A percentile compares a stretch with the other conserved stretches of the same genome.
Conservation (phyloP, 2,329 filamentous ascomycete genomes). For the Ophiostoma populinum region DNA sequence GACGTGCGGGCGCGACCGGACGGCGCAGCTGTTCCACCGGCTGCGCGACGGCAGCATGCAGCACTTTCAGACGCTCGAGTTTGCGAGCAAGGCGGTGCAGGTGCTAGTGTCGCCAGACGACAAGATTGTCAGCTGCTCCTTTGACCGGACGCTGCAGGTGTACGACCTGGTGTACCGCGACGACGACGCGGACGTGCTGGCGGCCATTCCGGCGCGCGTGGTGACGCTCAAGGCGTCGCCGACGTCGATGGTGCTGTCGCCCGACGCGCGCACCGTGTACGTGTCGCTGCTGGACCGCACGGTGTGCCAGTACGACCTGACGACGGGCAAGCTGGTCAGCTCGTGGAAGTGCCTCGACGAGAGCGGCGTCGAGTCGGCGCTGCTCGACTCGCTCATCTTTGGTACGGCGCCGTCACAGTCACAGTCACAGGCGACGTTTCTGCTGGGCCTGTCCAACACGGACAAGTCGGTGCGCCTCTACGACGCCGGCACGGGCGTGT, state of each 20-base stretch:
- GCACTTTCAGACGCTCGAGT: conserved; percentile 84
- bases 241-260: conserved; percentile 59
- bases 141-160: conserved; percentile 74
- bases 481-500: conserved; percentile 54
- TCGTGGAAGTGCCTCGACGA: conserved; percentile 74
- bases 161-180: conserved; percentile 61
- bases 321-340: conserved; percentile 49
- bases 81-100: conserved; percentile 68
- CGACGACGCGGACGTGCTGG: conserved; percentile 44
- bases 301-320: conserved; percentile 42
- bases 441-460: conserved; percentile 80
- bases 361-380: conserved; percentile 62
- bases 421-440: conserved; percentile 44
- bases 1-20: conserved; percentile 74
- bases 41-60: conserved; percentile 42
- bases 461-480: conserved; percentile 93
- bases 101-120: conserved; percentile 57
- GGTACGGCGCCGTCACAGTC: no score
- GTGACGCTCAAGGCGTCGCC: conserved; percentile 78
- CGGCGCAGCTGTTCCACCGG: conserved; percentile 71
- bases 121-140: conserved; percentile 67
- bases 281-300: conserved; percentile 44
- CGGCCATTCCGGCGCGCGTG: conserved; percentile 59
- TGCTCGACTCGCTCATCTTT: conserved; percentile 61
- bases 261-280: conserved; percentile 40